These are phyloP conservation scores for Mortierella sp. DNA, from an alignment of 371 early-diverging fungal species.

Conservation along the genomic window DNA sequence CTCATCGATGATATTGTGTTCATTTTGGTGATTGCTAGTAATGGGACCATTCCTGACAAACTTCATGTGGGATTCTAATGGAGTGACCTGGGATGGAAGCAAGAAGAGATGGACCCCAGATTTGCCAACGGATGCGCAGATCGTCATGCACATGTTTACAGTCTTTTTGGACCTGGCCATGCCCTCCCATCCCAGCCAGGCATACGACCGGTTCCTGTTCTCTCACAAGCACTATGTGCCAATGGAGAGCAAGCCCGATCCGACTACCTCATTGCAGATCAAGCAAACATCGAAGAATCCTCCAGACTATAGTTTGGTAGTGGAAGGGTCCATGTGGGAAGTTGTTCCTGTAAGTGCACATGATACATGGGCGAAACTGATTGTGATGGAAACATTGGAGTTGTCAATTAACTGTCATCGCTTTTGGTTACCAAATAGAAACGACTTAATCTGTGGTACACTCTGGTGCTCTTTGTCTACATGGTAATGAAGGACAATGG, in stretches of 20 bases:
- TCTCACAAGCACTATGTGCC: constrained; percentile 50
- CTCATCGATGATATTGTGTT: not conserved
- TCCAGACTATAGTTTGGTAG: constrained; percentile 43
- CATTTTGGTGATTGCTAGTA: constrained; percentile 10
- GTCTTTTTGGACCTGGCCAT: constrained; percentile 43
- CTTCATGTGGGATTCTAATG: constrained; percentile 50
- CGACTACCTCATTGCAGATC: constrained; percentile 36
- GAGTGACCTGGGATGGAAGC: constrained; percentile 41
- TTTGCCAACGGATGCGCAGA: constrained; percentile 46
- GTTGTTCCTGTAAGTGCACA: constrained; percentile 53
- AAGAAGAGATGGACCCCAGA: constrained; percentile 41
- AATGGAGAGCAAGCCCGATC: constrained; percentile 46
- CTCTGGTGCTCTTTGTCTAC: constrained; percentile 48
- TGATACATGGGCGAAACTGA: too few species aligned
- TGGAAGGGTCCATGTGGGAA: constrained; percentile 49
- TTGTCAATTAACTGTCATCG: not conserved
- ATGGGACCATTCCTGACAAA: constrained; percentile 48
- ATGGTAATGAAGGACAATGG: constrained; percentile 52
- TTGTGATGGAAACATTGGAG: not conserved
- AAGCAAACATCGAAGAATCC: constrained; percentile 47
- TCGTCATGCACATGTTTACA: constrained; percentile 51
- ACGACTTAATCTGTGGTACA: constrained; percentile 55
- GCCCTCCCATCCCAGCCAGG: constrained; percentile 40
- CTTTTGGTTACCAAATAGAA: constrained; percentile 18
- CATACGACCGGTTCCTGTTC: constrained; percentile 46